Evolutionary conservation across 2,329 filamentous ascomycete genomes (phyloP), one percentile per base, ranked within the genome.

Genomic region (Microascus cirrosus): DNA sequence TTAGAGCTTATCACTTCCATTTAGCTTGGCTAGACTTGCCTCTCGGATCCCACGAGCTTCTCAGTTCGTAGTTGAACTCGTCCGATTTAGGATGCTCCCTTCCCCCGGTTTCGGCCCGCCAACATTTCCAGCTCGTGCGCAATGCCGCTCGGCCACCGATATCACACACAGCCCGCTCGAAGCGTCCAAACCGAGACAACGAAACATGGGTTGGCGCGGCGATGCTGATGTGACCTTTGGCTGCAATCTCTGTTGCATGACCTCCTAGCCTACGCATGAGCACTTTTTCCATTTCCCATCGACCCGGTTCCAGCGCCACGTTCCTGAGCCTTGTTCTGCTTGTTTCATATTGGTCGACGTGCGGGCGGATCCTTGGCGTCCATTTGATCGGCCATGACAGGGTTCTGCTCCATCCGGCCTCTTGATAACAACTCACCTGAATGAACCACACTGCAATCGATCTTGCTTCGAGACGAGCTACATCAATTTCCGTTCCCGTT

Each of bases 161-260:
- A 52, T 52, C 50, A 52, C 50, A 52, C n/a, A 52, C 50, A 52
- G 50, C 50, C 50, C 50, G 50, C 24, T 52, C 50, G 50, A 52
- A 3, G 50, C 20, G 25, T 52, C 50, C 50, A 52, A 52, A 28
- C 50, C 22, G 50, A 52, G 13, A 28, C 25, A 12, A 52, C 50
- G 24, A 28, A 52, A 22, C 24, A 52, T 13, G 50, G 22, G 13
- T 13, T 52, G 24, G 32, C 11, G 2, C 4, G 50, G 15, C 25
- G 50, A 15, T 52, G 50, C 50, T 52, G 50, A 52, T 24, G 50
- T 52, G 50, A 24, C 50, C 45, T 24, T 32, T 28, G 50, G 50
- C 24, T 24, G 50, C 24, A 52, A 52, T 52, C 11, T 52, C 50
- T 15, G 25, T 25, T 28, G 24, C 18, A 32, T 52, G 24, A 52